phyloP scores from a whole-genome alignment of 768 basidiomycete species.

The Leccinum imitatum region DNA sequence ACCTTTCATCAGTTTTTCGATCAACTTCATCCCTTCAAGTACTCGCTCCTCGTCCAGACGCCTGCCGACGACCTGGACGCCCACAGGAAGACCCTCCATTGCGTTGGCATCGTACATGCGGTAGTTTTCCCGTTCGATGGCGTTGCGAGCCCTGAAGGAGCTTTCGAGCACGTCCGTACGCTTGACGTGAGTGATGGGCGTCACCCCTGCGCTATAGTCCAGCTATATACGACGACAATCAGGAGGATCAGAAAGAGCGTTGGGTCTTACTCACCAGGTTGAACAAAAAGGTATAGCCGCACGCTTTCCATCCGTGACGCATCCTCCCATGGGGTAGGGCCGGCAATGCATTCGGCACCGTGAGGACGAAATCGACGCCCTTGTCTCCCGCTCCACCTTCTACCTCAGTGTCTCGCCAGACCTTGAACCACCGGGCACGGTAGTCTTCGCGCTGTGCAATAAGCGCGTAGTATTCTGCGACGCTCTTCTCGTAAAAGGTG shows the following conservation, averaged over 20 bases:
- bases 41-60: conserved; percentile 50
- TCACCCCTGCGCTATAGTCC: conserved; percentile 45
- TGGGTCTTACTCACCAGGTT: conserved; percentile 48
- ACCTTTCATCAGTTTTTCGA: conserved; percentile 30
- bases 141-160: conserved; percentile 32
- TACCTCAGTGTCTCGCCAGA: conserved; percentile 30
- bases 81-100: conserved; percentile 47
- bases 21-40: conserved; percentile 44
- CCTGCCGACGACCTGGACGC: conserved; percentile 43
- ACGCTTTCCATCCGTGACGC: conserved; percentile 55
- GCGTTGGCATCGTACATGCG: conserved; percentile 40
- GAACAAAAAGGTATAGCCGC: conserved; percentile 65
- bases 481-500: conserved; percentile 46
- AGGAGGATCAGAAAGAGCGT: neutral
- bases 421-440: conserved; percentile 39
- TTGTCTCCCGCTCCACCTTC: conserved; percentile 33
- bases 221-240: conserved; percentile 27
- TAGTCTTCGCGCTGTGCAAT: conserved; percentile 46
- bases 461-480: conserved; percentile 50
- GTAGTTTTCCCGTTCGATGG: conserved; percentile 40
- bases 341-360: conserved; percentile 60
- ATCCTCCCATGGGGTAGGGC: conserved; percentile 55
- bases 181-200: conserved; percentile 45
- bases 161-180: conserved; percentile 32
- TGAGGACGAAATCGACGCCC: conserved; percentile 62